Percentiles rank a stretch among this genome's conserved stretches.
Conservation (phyloP, 805 yeast genomes). For the Kodamaea jinghongensis region DNA sequence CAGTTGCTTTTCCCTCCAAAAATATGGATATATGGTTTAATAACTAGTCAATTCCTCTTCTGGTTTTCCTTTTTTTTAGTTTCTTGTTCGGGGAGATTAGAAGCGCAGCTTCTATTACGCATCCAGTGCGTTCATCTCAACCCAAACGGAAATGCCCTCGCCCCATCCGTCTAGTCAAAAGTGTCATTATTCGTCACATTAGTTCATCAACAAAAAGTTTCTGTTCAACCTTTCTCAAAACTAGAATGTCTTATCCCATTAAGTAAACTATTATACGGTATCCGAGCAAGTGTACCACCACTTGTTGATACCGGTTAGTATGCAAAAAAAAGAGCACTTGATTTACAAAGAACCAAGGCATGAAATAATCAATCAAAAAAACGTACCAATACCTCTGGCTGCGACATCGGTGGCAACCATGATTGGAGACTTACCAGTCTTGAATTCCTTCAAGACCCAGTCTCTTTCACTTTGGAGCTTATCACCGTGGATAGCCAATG, state of each 20-base stretch:
- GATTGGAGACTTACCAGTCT: constrained; percentile 87
- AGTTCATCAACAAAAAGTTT: constrained; percentile 4
- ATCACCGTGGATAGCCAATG: constrained; percentile 98
- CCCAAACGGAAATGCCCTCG: too few species aligned
- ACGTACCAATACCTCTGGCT: constrained; percentile 99
- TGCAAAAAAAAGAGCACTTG: too few species aligned
- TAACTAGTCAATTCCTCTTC: constrained; percentile 7
- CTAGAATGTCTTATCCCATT: constrained; percentile 5
- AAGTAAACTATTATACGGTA: constrained; percentile 7
- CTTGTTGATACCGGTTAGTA: too few species aligned
- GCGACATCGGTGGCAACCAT: constrained; percentile 99
- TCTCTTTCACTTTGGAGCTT: constrained; percentile 97
- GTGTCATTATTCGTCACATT: constrained; percentile 6
- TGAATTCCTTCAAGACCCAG: constrained; percentile 95
- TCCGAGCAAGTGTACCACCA: neutral
- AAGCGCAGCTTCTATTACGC: constrained; percentile 3
- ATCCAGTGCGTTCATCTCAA: neutral
- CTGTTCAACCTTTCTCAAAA: constrained; percentile 3
- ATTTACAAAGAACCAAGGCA: neutral
- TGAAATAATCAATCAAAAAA: constrained; percentile 11
- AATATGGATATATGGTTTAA: constrained; percentile 6
- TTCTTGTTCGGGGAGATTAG: constrained; percentile 5
- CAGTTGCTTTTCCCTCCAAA: constrained; percentile 6
- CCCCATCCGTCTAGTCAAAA: constrained; percentile 5
- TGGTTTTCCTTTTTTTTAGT: neutral